These are phyloP conservation scores for Cucumis sativus DNA, from an alignment of 306 rosid species.

Conservation along the genomic window DNA sequence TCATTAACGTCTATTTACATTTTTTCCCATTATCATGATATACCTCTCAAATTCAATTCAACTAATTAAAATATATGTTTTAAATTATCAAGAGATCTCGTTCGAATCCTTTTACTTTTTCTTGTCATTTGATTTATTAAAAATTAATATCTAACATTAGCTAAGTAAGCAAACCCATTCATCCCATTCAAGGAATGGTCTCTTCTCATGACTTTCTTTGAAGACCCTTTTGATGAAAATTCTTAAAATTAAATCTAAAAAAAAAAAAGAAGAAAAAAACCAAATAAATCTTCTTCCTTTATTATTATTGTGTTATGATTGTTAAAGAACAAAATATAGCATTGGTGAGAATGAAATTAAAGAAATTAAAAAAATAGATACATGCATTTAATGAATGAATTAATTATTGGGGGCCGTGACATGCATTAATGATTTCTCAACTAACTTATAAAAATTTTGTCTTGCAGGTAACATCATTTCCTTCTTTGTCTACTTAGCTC, in stretches of 20 bases:
- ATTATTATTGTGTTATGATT: no score
- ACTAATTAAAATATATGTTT: no score
- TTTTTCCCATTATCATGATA: no score
- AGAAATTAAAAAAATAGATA: no score
- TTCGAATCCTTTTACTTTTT: no score
- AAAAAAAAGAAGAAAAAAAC: no score
- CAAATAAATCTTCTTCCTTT: no score
- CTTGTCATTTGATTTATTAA: no score
- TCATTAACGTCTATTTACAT: background rate
- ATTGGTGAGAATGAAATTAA: background rate
- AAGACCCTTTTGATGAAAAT: background rate
- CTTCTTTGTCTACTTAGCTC: slow-evolving; percentile 80
- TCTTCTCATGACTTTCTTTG: background rate
- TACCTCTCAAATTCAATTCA: no score
- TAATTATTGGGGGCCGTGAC: background rate
- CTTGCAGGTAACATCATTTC: slow-evolving; percentile 61
- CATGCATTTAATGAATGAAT: background rate
- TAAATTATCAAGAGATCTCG: no score
- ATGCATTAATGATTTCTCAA: background rate
- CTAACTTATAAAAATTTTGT: background rate
- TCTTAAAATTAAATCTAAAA: background rate
- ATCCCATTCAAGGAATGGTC: background rate
- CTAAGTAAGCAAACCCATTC: background rate
- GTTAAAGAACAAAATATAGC: no score
- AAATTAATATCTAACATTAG: no score